Evolutionary conservation across 2,329 filamentous ascomycete genomes (phyloP).

Genomic region (Didymella exigua): DNA sequence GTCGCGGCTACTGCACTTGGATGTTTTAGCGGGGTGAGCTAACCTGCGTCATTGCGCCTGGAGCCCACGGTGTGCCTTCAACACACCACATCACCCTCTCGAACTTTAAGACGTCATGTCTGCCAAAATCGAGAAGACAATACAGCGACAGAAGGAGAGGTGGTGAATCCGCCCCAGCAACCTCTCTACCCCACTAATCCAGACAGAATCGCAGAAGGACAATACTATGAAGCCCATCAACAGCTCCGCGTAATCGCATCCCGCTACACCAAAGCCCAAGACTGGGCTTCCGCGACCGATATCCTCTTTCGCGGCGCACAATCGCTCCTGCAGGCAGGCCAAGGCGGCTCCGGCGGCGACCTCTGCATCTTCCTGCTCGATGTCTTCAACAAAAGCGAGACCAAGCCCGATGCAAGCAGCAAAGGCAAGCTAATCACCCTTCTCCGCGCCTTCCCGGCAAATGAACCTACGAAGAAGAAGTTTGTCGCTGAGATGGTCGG

Average conservation of each 20-base stretch:
- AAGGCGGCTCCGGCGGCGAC: conserved; percentile 91
- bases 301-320: conserved; percentile 84
- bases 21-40: conserved; percentile 12
- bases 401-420: conserved; percentile 74
- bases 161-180: conserved; percentile 34
- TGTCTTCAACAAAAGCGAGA: conserved; percentile 85
- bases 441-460: conserved; percentile 76
- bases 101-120: conserved; percentile 22
- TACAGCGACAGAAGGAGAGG: conserved; percentile 79
- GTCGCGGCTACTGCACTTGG: not conserved
- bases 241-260: conserved; percentile 94
- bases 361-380: conserved; percentile 86
- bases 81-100: not conserved
- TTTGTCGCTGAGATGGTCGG: conserved; percentile 85
- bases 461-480: conserved; percentile 91
- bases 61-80: not conserved
- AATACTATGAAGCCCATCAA: conserved; percentile 98
- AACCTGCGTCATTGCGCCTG: conserved; percentile 28
- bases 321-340: conserved; percentile 86
- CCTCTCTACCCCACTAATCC: not conserved
- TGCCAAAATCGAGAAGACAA: conserved; percentile 71
- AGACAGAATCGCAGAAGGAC: conserved; percentile 79
- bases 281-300: conserved; percentile 84
- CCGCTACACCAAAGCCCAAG: conserved; percentile 86
- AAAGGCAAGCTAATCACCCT: conserved; percentile 78